phyloP scores from a whole-genome alignment of 352 stramenopile genomes.

The Phytopythium mirpurense region DNA sequence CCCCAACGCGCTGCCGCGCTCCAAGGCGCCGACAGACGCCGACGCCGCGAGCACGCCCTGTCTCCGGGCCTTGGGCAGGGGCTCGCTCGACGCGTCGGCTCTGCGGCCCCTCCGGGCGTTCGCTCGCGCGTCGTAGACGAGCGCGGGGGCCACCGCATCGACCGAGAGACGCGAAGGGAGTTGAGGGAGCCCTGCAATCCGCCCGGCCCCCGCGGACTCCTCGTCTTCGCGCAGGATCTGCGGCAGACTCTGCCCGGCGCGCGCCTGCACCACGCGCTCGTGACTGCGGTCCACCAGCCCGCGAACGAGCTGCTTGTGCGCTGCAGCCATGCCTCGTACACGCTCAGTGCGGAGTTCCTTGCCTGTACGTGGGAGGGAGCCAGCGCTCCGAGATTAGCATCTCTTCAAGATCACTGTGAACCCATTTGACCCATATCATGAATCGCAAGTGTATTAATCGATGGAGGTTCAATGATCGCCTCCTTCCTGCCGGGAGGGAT shows the following conservation, averaged over 20 bases:
- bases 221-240: constrained; percentile 25
- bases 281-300: constrained; percentile 55
- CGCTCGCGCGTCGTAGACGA: constrained; percentile 1
- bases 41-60: neutral
- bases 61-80: neutral
- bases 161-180: neutral
- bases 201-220: constrained; percentile 1
- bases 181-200: neutral
- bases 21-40: neutral
- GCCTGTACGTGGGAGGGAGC: neutral
- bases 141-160: neutral
- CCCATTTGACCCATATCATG: neutral
- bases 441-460: neutral
- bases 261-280: constrained; percentile 49
- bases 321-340: constrained; percentile 8
- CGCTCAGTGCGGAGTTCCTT: neutral
- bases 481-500: neutral
- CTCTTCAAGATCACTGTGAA: neutral
- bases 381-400: neutral
- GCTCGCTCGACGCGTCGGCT: neutral
- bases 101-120: neutral
- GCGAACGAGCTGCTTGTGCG: constrained; percentile 47
- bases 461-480: neutral
- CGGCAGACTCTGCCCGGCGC: constrained; percentile 39
- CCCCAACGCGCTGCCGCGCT: neutral